Conservation (phyloP, 2,329 filamentous ascomycete genomes). For the Colletotrichum gloeosporioides region DNA sequence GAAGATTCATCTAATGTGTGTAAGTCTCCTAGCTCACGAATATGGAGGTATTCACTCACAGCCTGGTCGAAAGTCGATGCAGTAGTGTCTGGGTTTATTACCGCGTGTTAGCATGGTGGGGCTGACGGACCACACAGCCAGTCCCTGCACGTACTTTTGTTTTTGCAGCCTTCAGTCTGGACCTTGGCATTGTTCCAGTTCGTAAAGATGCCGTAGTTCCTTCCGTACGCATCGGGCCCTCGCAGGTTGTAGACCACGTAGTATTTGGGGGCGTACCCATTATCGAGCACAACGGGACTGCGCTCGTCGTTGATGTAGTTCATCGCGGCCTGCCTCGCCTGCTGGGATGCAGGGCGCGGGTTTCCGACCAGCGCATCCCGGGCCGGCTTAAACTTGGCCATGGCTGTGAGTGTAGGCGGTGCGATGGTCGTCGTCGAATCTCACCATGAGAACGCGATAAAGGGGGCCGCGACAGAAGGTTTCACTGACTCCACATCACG, state of each 20-base stretch:
- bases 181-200: not conserved
- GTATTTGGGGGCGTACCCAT: not conserved
- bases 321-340: not conserved
- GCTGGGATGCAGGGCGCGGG: not conserved
- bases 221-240: not conserved
- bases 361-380: not conserved
- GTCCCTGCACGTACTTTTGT: not conserved
- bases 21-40: not conserved
- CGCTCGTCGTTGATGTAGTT: not conserved
- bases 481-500: fast-evolving
- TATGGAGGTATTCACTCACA: not conserved
- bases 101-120: not conserved
- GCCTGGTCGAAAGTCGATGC: not conserved
- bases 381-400: not conserved
- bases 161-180: not conserved
- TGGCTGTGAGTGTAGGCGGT: not conserved
- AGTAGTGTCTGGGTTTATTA: not conserved
- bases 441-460: not conserved
- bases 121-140: not conserved
- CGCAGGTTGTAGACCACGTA: not conserved
- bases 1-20: not conserved
- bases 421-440: not conserved
- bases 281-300: not conserved
- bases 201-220: not conserved
- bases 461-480: not conserved